A percentile compares a stretch with the other conserved stretches of the same genome.
phyloP scores from a whole-genome alignment of 1,139 yeast species.

The Meyerozyma athensensis region DNA sequence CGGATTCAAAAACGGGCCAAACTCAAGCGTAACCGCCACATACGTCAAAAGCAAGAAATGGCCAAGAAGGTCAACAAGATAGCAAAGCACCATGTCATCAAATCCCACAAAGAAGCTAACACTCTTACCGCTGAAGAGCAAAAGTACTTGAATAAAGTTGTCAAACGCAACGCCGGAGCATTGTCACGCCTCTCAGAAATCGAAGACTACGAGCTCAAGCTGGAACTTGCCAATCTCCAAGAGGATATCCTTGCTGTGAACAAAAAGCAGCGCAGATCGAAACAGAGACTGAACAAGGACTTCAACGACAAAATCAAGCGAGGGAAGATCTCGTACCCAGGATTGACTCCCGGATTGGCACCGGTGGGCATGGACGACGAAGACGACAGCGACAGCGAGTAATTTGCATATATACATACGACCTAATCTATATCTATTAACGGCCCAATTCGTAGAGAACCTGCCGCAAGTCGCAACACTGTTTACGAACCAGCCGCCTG shows the following conservation, averaged over 20 bases:
- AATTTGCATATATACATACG: conserved; percentile 7
- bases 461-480: conserved; percentile 78
- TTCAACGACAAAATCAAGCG: conserved; percentile 41
- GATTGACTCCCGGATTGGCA: conserved; percentile 88
- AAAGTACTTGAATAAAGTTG: conserved; percentile 44
- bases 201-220: conserved; percentile 37
- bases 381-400: conserved; percentile 31
- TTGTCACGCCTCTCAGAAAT: conserved; percentile 42
- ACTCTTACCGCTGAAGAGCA: conserved; percentile 41
- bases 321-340: conserved; percentile 51
- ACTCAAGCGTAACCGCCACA: conserved; percentile 25
- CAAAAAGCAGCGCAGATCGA: conserved; percentile 12
- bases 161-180: conserved; percentile 44
- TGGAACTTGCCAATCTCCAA: conserved; percentile 43
- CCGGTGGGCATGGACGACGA: conserved; percentile 67
- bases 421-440: conserved; percentile 4
- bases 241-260: conserved; percentile 28
- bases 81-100: conserved; percentile 49
- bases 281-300: conserved; percentile 21
- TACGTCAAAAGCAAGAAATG: conserved; percentile 30
- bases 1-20: conserved; percentile 35
- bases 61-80: conserved; percentile 40
- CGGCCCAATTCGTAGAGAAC: conserved; percentile 52
- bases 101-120: conserved; percentile 31
- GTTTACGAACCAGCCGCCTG: conserved; percentile 67